Base-by-base conservation (phyloP, 768 basidiomycete genomes). In the Royoungia palumana region DNA sequence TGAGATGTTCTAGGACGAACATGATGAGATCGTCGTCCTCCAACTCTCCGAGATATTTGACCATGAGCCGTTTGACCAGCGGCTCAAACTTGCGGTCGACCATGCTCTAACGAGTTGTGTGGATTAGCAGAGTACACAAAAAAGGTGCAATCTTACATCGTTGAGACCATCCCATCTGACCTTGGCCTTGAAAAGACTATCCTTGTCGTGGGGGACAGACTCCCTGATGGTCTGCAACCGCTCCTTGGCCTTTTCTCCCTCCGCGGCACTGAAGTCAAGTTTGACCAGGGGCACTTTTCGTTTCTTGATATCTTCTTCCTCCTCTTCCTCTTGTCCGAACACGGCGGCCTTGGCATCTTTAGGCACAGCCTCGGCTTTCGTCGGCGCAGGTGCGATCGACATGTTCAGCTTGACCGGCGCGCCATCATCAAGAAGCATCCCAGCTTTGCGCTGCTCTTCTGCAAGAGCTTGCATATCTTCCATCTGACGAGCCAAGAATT, bases 1-100 rank as follows among this genome's bases (percentile, higher is more conserved):
- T 89, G 39, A 96, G 71, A 64, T 95, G 92, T 65, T 96, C 94
- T 12, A 95, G 71, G 8, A 89, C 91, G 65, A 93, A 96, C 81
- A 95, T 89, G 48, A 93, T 85, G 51, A 96, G 77, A 62, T 97
- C 94, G 53, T 94, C 90, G 61, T 95, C 94, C 52, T 94, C 90
- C 61, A 93, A 78, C 61, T 94, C 92, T 50, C 93, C 94, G 12
- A 97, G 81, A 60, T 89, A 91, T 64, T 88, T 87, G 30, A 79
- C 76, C 82, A 97, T 92, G 56, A 87, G 76, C 8, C 81, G 79
- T 54, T 89, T 87, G 22, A 93, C 82, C 45, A 94, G 71, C 25
- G 90, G 85, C 65, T 92, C 87, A 16, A 97, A 74, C 68, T 95
- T 96, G 35, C 83, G 79, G 58, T 89, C 87, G 58, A 95, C 86